A percentile compares a stretch with the other conserved stretches of the same genome.
phyloP scores from a whole-genome alignment of 2,329 filamentous ascomycete genomes.

The Atkinsonella texensis region DNA sequence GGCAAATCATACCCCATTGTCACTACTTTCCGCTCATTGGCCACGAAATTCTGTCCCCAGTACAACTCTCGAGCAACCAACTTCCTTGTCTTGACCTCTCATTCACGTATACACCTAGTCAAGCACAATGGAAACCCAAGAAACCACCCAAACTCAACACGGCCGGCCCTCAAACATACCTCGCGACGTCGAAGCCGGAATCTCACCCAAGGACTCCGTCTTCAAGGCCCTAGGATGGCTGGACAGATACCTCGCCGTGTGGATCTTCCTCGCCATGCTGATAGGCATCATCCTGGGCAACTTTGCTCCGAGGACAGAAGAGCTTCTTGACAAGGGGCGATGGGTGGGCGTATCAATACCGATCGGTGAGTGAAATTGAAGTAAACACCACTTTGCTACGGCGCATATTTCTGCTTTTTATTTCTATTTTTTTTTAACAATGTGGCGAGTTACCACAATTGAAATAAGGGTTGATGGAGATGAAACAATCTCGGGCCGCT shows the following conservation, averaged over 20 bases:
- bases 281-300: slow-evolving; percentile 67
- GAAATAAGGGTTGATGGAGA: too few relatives aligned
- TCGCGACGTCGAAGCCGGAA: background rate
- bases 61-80: too few relatives aligned
- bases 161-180: background rate
- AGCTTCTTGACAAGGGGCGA: slow-evolving; percentile 53
- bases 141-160: background rate
- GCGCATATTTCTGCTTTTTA: background rate
- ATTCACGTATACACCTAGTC: too few relatives aligned
- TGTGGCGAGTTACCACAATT: background rate
- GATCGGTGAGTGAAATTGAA: slow-evolving; percentile 37
- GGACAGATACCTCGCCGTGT: slow-evolving; percentile 52
- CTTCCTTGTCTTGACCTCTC: too few relatives aligned
- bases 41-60: background rate
- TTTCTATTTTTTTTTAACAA: background rate
- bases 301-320: slow-evolving; percentile 51
- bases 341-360: slow-evolving; percentile 60
- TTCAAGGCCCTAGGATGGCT: slow-evolving; percentile 46
- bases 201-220: slow-evolving; percentile 8
- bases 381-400: too few relatives aligned
- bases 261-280: slow-evolving; percentile 71
- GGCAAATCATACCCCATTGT: background rate
- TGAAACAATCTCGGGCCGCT: too few relatives aligned
- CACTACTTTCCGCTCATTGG: slow-evolving; percentile 3
- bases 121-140: too few relatives aligned